Evolutionary conservation across 164 flowering plant genomes (phyloP), one percentile per base, ranked within the genome.

Genomic region (Annona cherimola): DNA sequence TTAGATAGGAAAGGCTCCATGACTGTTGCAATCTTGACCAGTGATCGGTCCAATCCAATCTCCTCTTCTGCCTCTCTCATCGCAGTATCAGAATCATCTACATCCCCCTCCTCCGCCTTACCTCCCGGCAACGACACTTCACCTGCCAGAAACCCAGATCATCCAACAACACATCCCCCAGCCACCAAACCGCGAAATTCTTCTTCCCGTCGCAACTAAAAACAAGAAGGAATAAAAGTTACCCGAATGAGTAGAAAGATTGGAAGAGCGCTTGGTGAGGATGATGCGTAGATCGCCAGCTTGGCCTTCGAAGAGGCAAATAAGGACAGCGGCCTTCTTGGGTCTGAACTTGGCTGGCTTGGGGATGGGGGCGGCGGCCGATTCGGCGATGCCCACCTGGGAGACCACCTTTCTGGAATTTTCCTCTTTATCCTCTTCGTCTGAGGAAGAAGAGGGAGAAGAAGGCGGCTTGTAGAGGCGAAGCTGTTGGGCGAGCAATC

Each of bases 41-140:
- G 89, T 6, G 92, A 85, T 72, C 96, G 96, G 50, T 93, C 97
- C 81, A 95, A 81, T 14, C 98, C 98, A 63, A 93, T 95, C 82
- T 95, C 99, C 80, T 95, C 99, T 42, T 87, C 77, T 4, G 99
- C 97, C 78, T 95, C 99, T 44, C 98, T 88, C n/a, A 80, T 80
- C 0, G 99, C 97, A 0, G 99, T 93, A 44, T 77, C 85, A 3
- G 70, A 79, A 81, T 93, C 97, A 73, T 86, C 86, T 20, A 75
- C 80, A 78, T 95, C 99, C 4, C 89, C 89, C 67, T 94, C 98
- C 26, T 94, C 98, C 26, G 85, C 83, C 76, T 90, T 95, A 66
- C 99, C 99, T 60, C 99, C 99, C 0, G 99, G 99, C 85, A 95
- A 82, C 4, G 99, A 78, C 69, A 95, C 93, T 78, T 95, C 98